Evolutionary conservation across 257 asterid genomes (phyloP), one percentile per base, ranked within the genome.

Genomic region (Fraxinus cuspidata): DNA sequence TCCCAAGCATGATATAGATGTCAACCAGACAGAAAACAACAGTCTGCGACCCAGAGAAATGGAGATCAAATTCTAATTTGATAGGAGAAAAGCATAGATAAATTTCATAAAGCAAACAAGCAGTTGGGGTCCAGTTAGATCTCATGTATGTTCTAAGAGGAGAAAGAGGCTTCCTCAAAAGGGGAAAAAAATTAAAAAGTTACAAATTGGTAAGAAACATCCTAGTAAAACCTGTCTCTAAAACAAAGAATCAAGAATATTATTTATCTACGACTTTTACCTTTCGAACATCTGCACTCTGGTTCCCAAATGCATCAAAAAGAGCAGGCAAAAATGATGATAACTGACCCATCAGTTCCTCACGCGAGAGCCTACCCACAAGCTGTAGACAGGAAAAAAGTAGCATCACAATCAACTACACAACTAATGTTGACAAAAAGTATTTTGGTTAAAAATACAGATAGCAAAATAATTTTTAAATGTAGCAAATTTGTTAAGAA

Each of bases 251-350:
- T 56, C 8, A 1, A 23, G 69, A 18, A 60, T 60, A 60, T 8
- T 25, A 60, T 60, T 8, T 25, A 60, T 60, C 31, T 60, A 18
- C 8, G 18, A 58, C 32, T 19, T 64, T 72, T 74, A 95, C 99
- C 99, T 95, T 95, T 73, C 98, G 99, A 78, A 95, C 99, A 86
- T 95, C 99, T 38, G 99, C 98, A 83, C 98, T 95, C 90, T 92
- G 98, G 87, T 86, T 95, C 76, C 98, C 94, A 83, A 95, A 95
- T 63, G 99, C 97, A 84, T 93, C 98, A 86, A 93, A 95, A 71
- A 95, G 94, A 38, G 98, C 96, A 67, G 98, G 99, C 83, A 95
- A 88, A 87, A 95, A 95, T 19, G 97, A 86, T 51, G 94, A 91
- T 64, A 95, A 84, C n/a, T 95, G 96, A 74, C 89, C 71, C 96